A percentile compares a stretch with the other conserved stretches of the same genome.
Conservation (phyloP, 2,329 filamentous ascomycete genomes). For the Hortaea sp. region DNA sequence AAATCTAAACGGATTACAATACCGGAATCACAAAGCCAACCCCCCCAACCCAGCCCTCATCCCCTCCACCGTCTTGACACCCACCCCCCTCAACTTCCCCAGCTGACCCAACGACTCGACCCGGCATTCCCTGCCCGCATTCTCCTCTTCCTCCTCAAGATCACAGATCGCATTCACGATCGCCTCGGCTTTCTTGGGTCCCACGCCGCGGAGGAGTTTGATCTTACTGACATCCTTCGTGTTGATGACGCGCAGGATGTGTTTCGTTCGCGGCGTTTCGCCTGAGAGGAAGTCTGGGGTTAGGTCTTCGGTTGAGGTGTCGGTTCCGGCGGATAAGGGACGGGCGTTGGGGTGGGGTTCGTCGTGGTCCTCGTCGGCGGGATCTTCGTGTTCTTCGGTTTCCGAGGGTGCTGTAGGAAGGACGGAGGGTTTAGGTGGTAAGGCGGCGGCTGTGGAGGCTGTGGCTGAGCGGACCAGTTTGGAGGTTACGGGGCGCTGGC, state of each 20-base stretch:
- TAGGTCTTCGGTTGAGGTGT: slow-evolving; percentile 12
- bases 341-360: slow-evolving; percentile 11
- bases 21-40: slow-evolving; percentile 18
- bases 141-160: slow-evolving; percentile 26
- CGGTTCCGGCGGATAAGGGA: slow-evolving; percentile 7
- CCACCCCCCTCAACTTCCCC: slow-evolving; percentile 39
- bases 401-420: slow-evolving; percentile 1
- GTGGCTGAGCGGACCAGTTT: slow-evolving; percentile 4
- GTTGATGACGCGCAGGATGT: slow-evolving; percentile 62
- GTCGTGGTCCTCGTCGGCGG: slow-evolving; percentile 9
- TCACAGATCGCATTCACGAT: slow-evolving; percentile 41
- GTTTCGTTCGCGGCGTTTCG: slow-evolving; percentile 49
- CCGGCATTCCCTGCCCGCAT: background rate
- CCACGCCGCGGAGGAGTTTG: slow-evolving; percentile 58
- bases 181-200: slow-evolving; percentile 57
- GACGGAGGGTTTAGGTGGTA: background rate
- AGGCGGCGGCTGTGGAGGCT: background rate
- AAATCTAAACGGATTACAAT: too few relatives aligned
- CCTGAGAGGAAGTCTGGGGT: slow-evolving; percentile 9
- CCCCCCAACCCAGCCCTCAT: slow-evolving; percentile 32
- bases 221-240: slow-evolving; percentile 58
- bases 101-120: slow-evolving; percentile 33
- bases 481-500: slow-evolving; percentile 10
- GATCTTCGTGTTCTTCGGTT: slow-evolving; percentile 7
- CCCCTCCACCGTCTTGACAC: slow-evolving; percentile 40